phyloP scores from a whole-genome alignment of 2,329 filamentous ascomycete species.

The Beauveria varroae region DNA sequence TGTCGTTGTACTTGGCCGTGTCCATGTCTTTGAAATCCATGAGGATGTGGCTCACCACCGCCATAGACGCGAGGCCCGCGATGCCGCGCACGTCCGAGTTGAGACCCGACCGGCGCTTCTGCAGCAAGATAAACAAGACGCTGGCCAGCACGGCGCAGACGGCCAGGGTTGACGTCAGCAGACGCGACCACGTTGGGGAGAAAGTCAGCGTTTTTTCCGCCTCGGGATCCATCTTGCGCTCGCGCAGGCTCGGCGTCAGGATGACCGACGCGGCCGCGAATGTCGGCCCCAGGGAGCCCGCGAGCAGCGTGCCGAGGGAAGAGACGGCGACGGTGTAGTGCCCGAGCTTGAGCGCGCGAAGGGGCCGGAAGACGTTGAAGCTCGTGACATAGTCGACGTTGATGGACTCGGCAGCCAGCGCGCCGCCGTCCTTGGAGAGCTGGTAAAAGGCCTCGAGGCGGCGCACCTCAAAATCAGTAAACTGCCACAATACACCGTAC shows the following conservation, averaged over 20 bases:
- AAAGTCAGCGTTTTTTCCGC: conserved; percentile 48
- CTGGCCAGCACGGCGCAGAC: conserved; percentile 52
- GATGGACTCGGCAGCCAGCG: conserved; percentile 56
- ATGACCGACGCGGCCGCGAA: conserved; percentile 56
- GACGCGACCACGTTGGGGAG: conserved; percentile 51
- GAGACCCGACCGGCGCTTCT: conserved; percentile 56
- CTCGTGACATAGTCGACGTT: conserved; percentile 69
- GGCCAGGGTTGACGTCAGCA: conserved; percentile 48
- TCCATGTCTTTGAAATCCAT: conserved; percentile 69
- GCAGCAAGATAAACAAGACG: conserved; percentile 53
- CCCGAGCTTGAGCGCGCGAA: conserved; percentile 51
- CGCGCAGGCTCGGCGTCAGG: conserved; percentile 43
- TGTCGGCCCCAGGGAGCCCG: conserved; percentile 62
- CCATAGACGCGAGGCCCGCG: conserved; percentile 68
- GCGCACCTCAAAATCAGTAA: conserved; percentile 58
- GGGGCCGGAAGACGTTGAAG: conserved; percentile 56
- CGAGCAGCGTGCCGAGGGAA: conserved; percentile 56
- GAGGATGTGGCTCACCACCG: conserved; percentile 63
- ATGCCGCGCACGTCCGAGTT: conserved; percentile 64
- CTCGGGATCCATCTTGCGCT: conserved; percentile 33
- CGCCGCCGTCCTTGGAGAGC: conserved; percentile 51
- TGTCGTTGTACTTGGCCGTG: conserved; percentile 55
- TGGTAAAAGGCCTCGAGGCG: conserved; percentile 62
- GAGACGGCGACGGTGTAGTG: conserved; percentile 65
- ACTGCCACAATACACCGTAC: conserved; percentile 59